Conservation (phyloP, 345 rosid genomes). For the Camelina laxa region DNA sequence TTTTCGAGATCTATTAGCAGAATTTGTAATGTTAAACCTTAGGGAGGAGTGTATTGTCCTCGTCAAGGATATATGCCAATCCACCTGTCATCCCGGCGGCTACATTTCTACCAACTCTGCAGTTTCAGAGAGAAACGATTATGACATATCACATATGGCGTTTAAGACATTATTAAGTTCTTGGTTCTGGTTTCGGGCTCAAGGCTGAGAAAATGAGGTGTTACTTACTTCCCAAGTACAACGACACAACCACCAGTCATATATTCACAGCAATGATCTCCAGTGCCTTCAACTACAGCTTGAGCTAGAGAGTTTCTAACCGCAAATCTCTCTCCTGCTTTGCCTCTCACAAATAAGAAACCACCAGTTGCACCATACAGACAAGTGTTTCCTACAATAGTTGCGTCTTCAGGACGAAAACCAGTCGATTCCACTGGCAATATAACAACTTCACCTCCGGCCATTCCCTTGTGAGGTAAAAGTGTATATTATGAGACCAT, state of each 20-base stretch:
- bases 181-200: constrained; percentile 4
- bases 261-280: constrained; percentile 97
- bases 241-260: constrained; percentile 99
- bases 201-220: neutral
- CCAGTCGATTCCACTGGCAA: constrained; percentile 77
- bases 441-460: constrained; percentile 94
- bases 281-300: constrained; percentile 99
- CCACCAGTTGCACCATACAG: constrained; percentile 99
- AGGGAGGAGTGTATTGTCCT: constrained; percentile 81
- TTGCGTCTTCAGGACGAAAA: constrained; percentile 86
- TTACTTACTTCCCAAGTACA: constrained; percentile 91
- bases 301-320: constrained; percentile 94
- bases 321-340: constrained; percentile 98
- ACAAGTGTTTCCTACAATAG: constrained; percentile 97
- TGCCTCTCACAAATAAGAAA: constrained; percentile 86
- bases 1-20: neutral
- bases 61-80: constrained; percentile 88
- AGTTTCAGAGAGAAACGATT: constrained; percentile 24
- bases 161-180: neutral
- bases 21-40: constrained; percentile 57
- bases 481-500: neutral
- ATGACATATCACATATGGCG: neutral
- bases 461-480: constrained; percentile 73
- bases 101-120: constrained; percentile 98
- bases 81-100: constrained; percentile 99